Conservation (phyloP, 108 stramenopile genomes). For the Mediolabrus comicus region DNA sequence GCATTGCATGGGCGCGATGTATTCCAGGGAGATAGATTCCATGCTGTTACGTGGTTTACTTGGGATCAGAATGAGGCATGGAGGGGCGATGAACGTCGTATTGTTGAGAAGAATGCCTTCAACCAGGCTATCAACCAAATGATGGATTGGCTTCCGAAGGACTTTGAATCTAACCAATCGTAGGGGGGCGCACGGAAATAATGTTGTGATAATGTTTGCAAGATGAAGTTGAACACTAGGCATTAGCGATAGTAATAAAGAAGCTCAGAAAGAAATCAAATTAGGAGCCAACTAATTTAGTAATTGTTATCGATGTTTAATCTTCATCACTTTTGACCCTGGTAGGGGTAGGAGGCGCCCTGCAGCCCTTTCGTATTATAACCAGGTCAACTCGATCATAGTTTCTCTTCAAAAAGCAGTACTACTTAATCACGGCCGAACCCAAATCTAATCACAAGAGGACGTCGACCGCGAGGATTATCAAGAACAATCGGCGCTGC, state of each 20-base stretch:
- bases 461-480: neutral
- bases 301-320: no score
- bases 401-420: no score
- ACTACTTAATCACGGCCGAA: no score
- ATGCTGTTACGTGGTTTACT: constrained; percentile 91
- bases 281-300: no score
- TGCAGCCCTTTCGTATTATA: no score
- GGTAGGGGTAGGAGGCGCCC: no score
- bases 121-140: constrained; percentile 85
- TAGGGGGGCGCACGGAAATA: constrained; percentile 21
- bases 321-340: no score
- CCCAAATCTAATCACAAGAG: neutral
- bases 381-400: no score
- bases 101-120: constrained; percentile 87
- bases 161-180: constrained; percentile 84
- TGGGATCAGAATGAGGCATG: constrained; percentile 87
- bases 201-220: neutral
- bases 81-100: constrained; percentile 85
- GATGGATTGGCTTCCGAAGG: constrained; percentile 93
- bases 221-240: no score
- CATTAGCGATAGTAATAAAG: no score
- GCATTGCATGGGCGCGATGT: constrained; percentile 90
- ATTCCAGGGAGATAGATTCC: constrained; percentile 89
- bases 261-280: no score
- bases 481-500: no score